Conservation (phyloP, 371 early-diverging fungal genomes). For the Rhizopus arrhizus region DNA sequence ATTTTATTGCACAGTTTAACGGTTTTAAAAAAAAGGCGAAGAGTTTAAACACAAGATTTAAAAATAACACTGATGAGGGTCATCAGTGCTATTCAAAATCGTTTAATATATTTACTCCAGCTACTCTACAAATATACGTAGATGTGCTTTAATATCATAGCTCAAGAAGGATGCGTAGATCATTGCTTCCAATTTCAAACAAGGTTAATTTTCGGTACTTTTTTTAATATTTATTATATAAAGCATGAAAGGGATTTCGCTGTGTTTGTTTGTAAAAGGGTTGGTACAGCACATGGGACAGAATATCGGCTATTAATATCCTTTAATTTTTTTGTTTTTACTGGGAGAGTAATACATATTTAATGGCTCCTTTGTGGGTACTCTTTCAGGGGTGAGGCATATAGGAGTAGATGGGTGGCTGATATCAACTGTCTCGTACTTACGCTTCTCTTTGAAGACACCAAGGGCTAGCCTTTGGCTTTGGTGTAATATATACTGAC, state of each 20-base stretch:
- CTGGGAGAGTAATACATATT: constrained; percentile 15
- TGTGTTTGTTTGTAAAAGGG: constrained; percentile 15
- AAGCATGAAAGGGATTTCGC: constrained; percentile 11
- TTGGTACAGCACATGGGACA: constrained; percentile 17
- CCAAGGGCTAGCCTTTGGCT: constrained; percentile 21
- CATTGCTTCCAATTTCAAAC: constrained; percentile 4
- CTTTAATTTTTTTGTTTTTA: constrained; percentile 15
- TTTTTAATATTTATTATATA: constrained; percentile 3
- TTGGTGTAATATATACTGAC: constrained; percentile 18
- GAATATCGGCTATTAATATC: constrained; percentile 12
- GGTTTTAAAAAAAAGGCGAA: constrained; percentile 1
- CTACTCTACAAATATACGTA: no score
- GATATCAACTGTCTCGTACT: constrained; percentile 20
- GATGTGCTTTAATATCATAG: constrained; percentile 7
- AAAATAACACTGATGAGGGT: constrained; percentile 6
- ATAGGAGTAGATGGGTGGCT: constrained; percentile 18
- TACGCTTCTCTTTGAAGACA: constrained; percentile 24
- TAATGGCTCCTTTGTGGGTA: constrained; percentile 12
- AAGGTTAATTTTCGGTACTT: constrained; percentile 5
- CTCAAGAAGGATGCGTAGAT: constrained; percentile 10
- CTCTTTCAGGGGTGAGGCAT: constrained; percentile 25
- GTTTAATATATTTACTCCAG: constrained; percentile 6
- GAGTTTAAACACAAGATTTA: constrained; percentile 7
- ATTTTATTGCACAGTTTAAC: constrained; percentile 1
- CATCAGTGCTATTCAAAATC: constrained; percentile 3